Evolutionary conservation across 2,329 filamentous ascomycete genomes (phyloP), one percentile per base, ranked within the genome.

Genomic region (Xylariaceae sp.): DNA sequence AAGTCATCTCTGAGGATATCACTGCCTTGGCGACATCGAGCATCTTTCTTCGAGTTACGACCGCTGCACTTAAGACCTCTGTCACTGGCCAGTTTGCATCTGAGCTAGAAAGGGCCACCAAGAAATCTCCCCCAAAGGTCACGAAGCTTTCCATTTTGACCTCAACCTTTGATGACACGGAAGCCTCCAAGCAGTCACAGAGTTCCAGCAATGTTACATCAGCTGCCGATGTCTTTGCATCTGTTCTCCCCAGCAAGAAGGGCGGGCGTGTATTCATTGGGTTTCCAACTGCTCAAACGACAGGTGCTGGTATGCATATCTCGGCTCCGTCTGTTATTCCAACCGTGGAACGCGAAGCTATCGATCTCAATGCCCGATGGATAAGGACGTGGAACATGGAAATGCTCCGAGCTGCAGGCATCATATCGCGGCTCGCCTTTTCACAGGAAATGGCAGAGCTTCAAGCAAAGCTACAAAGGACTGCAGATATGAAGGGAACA

Each of bases 231-330:
- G 84, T 99, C 7, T 96, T 99, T 67, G 82, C 87, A 1, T 94
- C 91, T 1, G 91, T 99, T 1, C 71, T 97, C 5, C 94, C 94
- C 2, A 90, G 82, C 49, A 95, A 90, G 67, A 88, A 89, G 59
- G 82, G 82, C 9, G 94, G 94, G 6, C 85, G 89, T 46, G 88
- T 99, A 47, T 99, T 97, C 63, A 99, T 99, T 62, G 94, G 94
- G 0, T 99, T 99, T 64, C 92, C 94, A 3, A 99, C 94, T 1
- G 91, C 92, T 59, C 94, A 99, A 71, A 99, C 94, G 0, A 99
- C 95, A 0, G 94, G 92, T 47, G 84, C 92, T 27, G 88, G 92
- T 14, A 87, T 95, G 65, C 94, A 99, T 67, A 87, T 99, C 30
- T 97, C 92, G 11, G 94, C 94, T 0, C 94, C 91, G 1, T 96